These are phyloP conservation scores for Naganishia vaughanmartiniae DNA, from an alignment of 768 basidiomycete species.

Conservation along the genomic window DNA sequence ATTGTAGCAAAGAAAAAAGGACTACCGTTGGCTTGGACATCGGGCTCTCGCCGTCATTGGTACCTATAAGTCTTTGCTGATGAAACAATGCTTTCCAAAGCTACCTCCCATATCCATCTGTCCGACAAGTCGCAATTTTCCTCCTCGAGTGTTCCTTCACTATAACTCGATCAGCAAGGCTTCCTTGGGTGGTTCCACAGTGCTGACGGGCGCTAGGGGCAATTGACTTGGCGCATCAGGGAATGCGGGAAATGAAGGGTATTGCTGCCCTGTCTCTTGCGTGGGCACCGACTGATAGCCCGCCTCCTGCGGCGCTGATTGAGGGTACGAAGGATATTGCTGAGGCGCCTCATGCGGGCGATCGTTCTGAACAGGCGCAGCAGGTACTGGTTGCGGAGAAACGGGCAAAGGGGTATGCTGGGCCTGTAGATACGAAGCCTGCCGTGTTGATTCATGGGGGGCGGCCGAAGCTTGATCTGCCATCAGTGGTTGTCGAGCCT, in stretches of 20 bases:
- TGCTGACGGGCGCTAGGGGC: constrained; percentile 28
- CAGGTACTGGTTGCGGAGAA: constrained; percentile 29
- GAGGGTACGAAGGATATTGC: not conserved
- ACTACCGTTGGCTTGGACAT: too few relatives aligned
- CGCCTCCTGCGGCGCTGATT: not conserved
- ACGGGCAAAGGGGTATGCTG: constrained; percentile 29
- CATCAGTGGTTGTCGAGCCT: constrained; percentile 30
- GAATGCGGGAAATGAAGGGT: constrained; percentile 41
- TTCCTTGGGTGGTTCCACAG: constrained; percentile 43
- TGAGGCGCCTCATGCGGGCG: not conserved
- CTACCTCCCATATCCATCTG: not conserved
- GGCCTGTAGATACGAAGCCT: constrained; percentile 29
- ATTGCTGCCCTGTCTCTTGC: not conserved
- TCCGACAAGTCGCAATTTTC: not conserved
- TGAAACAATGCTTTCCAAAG: not conserved
- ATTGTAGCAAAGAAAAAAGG: too few relatives aligned
- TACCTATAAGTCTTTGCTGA: too few relatives aligned
- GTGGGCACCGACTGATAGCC: not conserved
- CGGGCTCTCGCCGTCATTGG: too few relatives aligned
- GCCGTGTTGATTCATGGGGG: constrained; percentile 8
- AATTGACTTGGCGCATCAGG: constrained; percentile 44
- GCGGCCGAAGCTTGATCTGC: constrained; percentile 33
- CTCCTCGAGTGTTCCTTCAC: not conserved
- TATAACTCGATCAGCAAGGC: constrained; percentile 49
- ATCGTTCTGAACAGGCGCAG: constrained; percentile 20